A percentile compares a stretch with the other conserved stretches of the same genome.
Evolutionary conservation across 306 rosid genomes (phyloP).

Genomic region (Lathyrus aphaca): DNA sequence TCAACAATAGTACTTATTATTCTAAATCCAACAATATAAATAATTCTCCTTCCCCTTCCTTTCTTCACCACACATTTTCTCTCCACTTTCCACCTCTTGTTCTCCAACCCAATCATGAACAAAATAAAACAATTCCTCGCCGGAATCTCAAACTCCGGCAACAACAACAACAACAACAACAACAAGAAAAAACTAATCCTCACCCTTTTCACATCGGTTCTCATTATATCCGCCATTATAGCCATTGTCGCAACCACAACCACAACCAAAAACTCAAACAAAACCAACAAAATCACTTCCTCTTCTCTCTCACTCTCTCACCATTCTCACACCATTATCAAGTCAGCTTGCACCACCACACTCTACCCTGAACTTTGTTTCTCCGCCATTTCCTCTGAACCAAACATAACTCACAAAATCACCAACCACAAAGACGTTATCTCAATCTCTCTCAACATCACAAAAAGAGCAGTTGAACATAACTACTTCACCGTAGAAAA

Average conservation of each 20-base stretch:
- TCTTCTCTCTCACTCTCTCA: constrained; percentile 41
- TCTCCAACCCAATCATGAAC: constrained; percentile 26
- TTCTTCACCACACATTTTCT: neutral
- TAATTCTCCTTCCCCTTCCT: neutral
- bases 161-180: too few relatives aligned
- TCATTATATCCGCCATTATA: constrained; percentile 44
- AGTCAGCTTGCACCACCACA: constrained; percentile 62
- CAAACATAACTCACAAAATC: constrained; percentile 41
- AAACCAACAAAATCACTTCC: neutral
- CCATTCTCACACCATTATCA: constrained; percentile 57
- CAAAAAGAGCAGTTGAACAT: constrained; percentile 50
- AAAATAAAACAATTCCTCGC: constrained; percentile 36
- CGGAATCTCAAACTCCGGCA: constrained; percentile 41
- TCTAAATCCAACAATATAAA: constrained; percentile 31
- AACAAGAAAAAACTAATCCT: constrained; percentile 48
- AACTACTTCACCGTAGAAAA: constrained; percentile 54
- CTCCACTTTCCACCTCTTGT: neutral
- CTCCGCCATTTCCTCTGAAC: constrained; percentile 55
- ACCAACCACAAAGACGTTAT: constrained; percentile 55
- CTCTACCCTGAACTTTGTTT: constrained; percentile 74
- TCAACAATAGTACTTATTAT: neutral
- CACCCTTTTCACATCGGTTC: constrained; percentile 44
- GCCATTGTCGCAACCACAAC: constrained; percentile 57
- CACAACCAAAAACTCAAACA: constrained; percentile 23
- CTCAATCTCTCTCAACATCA: constrained; percentile 48